These are phyloP conservation scores for Zelopaecilomyces penicillatus DNA, from an alignment of 2,329 filamentous ascomycete genomes.

Conservation along the genomic window DNA sequence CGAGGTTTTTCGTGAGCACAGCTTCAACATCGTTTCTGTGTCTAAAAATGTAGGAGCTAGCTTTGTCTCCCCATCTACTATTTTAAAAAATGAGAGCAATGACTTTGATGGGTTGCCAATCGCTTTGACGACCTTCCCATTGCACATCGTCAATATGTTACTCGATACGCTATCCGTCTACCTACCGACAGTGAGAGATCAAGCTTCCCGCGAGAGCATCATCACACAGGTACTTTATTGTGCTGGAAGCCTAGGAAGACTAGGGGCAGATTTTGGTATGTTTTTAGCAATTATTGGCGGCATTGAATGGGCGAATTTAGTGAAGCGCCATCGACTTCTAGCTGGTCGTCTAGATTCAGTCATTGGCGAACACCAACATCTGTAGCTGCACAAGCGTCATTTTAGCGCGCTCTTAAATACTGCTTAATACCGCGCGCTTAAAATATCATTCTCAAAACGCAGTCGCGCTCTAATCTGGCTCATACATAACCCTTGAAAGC, in stretches of 20 bases:
- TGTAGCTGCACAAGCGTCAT: too few species aligned
- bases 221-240: constrained; percentile 91
- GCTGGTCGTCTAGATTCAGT: constrained; percentile 69
- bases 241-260: constrained; percentile 77
- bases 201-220: constrained; percentile 73
- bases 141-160: constrained; percentile 74
- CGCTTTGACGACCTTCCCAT: constrained; percentile 72
- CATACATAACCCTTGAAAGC: too few species aligned
- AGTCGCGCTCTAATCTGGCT: too few species aligned
- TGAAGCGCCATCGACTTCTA: constrained; percentile 78
- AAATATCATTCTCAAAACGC: too few species aligned
- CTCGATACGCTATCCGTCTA: constrained; percentile 68
- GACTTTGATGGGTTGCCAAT: constrained; percentile 49
- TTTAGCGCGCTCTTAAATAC: too few species aligned
- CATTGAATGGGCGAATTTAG: constrained; percentile 78
- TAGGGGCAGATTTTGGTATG: constrained; percentile 90
- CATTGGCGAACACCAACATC: constrained; percentile 36
- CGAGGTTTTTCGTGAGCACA: constrained; percentile 95
- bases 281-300: constrained; percentile 57
- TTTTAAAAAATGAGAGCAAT: constrained; percentile 1
- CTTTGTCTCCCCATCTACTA: constrained; percentile 12
- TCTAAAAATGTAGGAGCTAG: constrained; percentile 69
- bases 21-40: constrained; percentile 90
- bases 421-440: too few species aligned
- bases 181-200: constrained; percentile 73